Conservation (phyloP, 306 rosid species). For the Purshia tridentata region DNA sequence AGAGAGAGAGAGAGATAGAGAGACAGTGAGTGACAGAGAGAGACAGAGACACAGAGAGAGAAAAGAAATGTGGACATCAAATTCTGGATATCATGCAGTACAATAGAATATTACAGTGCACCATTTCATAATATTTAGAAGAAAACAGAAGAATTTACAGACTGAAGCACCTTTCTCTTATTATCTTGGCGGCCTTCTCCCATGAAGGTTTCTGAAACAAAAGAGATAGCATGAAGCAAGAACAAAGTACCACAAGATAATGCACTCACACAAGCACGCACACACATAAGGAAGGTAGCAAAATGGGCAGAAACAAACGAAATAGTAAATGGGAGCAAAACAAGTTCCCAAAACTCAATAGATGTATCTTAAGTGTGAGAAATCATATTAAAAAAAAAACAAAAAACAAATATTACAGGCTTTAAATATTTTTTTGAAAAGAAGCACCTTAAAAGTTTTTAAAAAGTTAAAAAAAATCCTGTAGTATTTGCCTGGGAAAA, state of each 20-base stretch:
- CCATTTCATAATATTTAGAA: constrained; percentile 24
- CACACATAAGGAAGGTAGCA: background rate
- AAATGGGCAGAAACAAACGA: constrained; percentile 10
- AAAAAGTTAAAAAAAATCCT: background rate
- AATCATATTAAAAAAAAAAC: no score
- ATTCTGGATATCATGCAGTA: constrained; percentile 10
- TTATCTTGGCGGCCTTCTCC: constrained; percentile 84
- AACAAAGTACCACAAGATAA: background rate
- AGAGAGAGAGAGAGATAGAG: background rate
- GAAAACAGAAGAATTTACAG: constrained; percentile 21
- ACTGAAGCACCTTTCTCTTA: constrained; percentile 70
- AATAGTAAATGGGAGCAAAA: background rate
- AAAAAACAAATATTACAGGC: background rate
- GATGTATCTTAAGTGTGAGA: background rate
- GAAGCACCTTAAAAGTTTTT: background rate
- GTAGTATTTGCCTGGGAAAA: background rate
- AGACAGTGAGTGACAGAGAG: constrained; percentile 25
- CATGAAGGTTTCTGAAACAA: constrained; percentile 88
- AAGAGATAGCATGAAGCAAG: constrained; percentile 27
- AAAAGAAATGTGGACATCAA: background rate
- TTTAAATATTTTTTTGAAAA: background rate
- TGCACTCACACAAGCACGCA: background rate
- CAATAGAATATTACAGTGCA: background rate
- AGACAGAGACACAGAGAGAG: background rate
- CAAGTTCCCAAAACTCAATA: constrained; percentile 8